phyloP scores from a whole-genome alignment of 148 eudicot genomes.

The Rheum nobile region DNA sequence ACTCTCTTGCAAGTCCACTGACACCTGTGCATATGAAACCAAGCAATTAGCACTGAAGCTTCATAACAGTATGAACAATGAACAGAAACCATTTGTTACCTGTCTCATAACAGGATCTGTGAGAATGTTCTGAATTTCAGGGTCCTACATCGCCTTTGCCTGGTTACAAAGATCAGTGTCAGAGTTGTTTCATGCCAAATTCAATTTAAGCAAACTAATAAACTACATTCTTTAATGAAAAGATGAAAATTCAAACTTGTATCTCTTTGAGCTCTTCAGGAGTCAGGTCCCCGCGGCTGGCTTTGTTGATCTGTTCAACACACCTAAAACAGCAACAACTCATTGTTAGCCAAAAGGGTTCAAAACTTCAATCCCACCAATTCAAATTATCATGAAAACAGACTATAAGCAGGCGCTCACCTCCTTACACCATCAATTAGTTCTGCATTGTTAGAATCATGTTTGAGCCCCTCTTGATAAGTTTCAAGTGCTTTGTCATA shows the following conservation, averaged over 20 bases:
- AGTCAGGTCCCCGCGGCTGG: no score
- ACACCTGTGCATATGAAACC: constrained; percentile 31
- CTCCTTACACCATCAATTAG: no score
- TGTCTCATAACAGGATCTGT: no score
- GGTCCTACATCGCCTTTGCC: constrained; percentile 98
- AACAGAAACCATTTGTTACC: constrained; percentile 15
- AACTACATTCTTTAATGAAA: not conserved
- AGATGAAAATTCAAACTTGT: constrained; percentile 42
- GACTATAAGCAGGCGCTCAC: no score
- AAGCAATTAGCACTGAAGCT: not conserved
- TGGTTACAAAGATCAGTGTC: constrained; percentile 10
- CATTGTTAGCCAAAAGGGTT: not conserved
- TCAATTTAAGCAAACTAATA: not conserved
- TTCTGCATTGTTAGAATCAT: no score
- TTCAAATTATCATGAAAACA: no score
- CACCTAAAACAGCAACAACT: constrained; percentile 35
- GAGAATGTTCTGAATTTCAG: constrained; percentile 84
- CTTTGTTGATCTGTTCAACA: constrained; percentile 74
- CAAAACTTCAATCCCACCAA: no score
- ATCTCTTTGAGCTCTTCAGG: constrained; percentile 92
- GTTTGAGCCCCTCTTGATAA: constrained; percentile 84
- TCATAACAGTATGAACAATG: not conserved
- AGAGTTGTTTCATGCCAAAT: not conserved
- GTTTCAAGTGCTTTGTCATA: constrained; percentile 88
- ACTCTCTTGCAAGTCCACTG: constrained; percentile 74